Base-by-base conservation (phyloP, 257 asterid genomes). In the Forsythia viridissima region DNA sequence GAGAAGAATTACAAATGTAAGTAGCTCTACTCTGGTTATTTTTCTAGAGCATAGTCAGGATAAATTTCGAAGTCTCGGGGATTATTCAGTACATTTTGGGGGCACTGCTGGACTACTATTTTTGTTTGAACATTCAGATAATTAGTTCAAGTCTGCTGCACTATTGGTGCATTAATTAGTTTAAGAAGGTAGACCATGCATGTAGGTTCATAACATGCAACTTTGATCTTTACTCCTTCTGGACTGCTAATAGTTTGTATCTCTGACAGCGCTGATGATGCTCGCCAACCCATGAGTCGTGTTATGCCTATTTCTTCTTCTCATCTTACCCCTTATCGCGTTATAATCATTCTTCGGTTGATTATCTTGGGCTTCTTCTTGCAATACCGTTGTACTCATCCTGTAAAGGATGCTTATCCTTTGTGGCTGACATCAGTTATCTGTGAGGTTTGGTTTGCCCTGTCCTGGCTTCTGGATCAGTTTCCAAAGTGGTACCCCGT, bases 1-100 rank as follows among this genome's bases (percentile, higher is more conserved):
- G 92, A 79, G 96, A 91, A 85, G 96, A 91, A 76, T 77, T 89
- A 48, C 86, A 91, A 87, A 92, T 90, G 98, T 94, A 80, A 92
- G 90, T 80, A 82, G 72, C 65, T 82, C 0, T 36, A 6, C 39
- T 46, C 18, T 59, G 38, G 12, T 37, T 4, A 42, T 24, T 44
- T 30, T 44, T 36, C 21, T 2, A 43, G 66, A 3, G 30, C 34
- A 15, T 36, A 68, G 36, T 20, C 7, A 70, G 68, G 75, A 68
- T 68, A 46, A 10, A 13, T 61, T 37, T 48, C 21, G 21, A 15
- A 12, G n/a, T 42, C 34, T 8, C 44, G 48, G 52, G 30, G 57
- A 48, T 48, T 1, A 61, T 48, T 51, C 13, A 24, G 48, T 8
- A 40, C 10, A 55, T 21, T 55, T 55, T 21, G 2, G 2, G 10